These are phyloP conservation scores for Didymella arachidicola DNA, from an alignment of 2,329 filamentous ascomycete genomes.

Conservation along the genomic window DNA sequence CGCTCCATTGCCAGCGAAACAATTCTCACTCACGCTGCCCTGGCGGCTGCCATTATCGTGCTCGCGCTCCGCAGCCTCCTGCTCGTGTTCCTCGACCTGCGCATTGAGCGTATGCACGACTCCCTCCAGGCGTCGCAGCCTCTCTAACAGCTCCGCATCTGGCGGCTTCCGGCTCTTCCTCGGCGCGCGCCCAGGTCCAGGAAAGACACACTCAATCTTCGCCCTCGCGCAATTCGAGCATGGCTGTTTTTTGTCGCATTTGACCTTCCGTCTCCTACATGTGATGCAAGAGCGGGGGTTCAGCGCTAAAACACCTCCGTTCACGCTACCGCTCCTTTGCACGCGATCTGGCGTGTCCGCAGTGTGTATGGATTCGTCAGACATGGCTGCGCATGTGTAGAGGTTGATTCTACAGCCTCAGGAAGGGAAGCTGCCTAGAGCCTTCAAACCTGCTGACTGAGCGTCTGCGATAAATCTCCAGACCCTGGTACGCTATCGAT, in stretches of 20 bases:
- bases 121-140: conserved; percentile 75
- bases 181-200: conserved; percentile 75
- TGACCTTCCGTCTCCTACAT: conserved; percentile 66
- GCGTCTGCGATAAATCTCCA: conserved; percentile 4
- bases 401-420: not conserved
- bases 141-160: conserved; percentile 75
- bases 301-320: conserved; percentile 25
- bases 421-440: not conserved
- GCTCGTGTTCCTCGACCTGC: conserved; percentile 49
- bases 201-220: conserved; percentile 75
- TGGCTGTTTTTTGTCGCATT: conserved; percentile 79
- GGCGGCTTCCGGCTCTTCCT: conserved; percentile 72
- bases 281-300: conserved; percentile 49
- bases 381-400: conserved; percentile 29
- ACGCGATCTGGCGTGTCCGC: conserved; percentile 29
- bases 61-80: conserved; percentile 42
- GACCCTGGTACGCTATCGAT: conserved; percentile 20
- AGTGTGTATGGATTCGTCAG: conserved; percentile 33
- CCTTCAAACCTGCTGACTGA: conserved; percentile 2
- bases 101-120: conserved; percentile 70
- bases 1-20: conserved; percentile 3
- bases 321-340: conserved; percentile 30
- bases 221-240: conserved; percentile 78
- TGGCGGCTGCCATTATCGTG: conserved; percentile 21
- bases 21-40: conserved; percentile 20